Evolutionary conservation across 805 yeast genomes (phyloP).

Genomic region (Starmera caribaea): DNA sequence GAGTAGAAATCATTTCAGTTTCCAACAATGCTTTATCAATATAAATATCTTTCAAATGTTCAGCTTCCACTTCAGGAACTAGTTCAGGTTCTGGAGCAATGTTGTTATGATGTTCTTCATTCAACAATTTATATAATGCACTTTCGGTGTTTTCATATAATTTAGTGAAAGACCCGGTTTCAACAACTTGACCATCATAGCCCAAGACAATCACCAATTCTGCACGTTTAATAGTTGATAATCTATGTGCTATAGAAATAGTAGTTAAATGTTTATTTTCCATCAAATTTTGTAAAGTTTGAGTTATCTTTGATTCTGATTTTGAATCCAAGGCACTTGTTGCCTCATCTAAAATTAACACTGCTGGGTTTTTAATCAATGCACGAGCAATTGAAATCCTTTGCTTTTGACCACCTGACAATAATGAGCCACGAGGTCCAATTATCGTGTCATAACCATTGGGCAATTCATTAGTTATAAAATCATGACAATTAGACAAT

Average conservation of each 20-base stretch:
- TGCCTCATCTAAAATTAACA: conserved; percentile 75
- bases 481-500: conserved; percentile 48
- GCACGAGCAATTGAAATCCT: conserved; percentile 85
- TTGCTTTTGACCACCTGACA: conserved; percentile 94
- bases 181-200: conserved; percentile 72
- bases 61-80: no score
- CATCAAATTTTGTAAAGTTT: conserved; percentile 59
- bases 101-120: conserved; percentile 21
- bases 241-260: conserved; percentile 87
- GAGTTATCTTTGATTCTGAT: conserved; percentile 69
- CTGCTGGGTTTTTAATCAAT: conserved; percentile 60
- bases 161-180: conserved; percentile 54
- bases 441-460: conserved; percentile 57
- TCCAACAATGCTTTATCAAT: no score
- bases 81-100: no score
- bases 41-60: no score
- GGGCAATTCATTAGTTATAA: conserved; percentile 45
- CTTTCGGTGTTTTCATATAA: conserved; percentile 38
- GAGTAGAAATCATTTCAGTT: not conserved
- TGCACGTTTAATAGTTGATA: conserved; percentile 83
- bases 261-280: conserved; percentile 57
- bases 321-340: conserved; percentile 80
- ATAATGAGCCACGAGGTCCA: conserved; percentile 52
- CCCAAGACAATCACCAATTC: conserved; percentile 79
- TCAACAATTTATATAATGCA: conserved; percentile 27